phyloP scores from a whole-genome alignment of 2,329 filamentous ascomycete species.

The Fusarium ambrosium region DNA sequence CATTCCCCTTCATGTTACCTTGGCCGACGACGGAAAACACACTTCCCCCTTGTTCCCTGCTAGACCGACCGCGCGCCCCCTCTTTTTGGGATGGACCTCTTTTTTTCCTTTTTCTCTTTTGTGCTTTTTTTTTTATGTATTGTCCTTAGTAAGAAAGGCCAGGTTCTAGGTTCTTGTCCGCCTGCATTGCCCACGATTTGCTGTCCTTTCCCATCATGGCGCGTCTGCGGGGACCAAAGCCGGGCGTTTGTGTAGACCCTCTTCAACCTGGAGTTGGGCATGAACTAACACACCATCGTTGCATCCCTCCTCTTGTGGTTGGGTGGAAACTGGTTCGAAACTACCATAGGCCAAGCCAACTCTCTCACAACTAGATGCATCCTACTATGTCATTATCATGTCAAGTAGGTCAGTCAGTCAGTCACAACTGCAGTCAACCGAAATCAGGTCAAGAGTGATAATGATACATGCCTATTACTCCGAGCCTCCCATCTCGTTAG shows the following conservation, averaged over 20 bases:
- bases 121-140: not conserved
- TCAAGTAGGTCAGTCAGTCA: not conserved
- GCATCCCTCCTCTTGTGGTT: not conserved
- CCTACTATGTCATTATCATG: constrained; percentile 7
- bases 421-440: not conserved
- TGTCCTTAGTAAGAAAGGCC: not conserved
- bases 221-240: constrained; percentile 31
- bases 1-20: constrained; percentile 35
- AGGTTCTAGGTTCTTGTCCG: constrained; percentile 25
- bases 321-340: constrained; percentile 2
- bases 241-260: not conserved
- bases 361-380: not conserved
- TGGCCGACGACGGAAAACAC: constrained; percentile 21
- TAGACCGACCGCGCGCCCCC: constrained; percentile 2
- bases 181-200: constrained; percentile 29
- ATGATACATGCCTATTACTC: constrained; percentile 35
- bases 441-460: not conserved
- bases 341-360: not conserved
- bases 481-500: constrained; percentile 4
- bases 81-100: not conserved
- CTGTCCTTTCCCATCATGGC: constrained; percentile 32
- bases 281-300: constrained; percentile 39
- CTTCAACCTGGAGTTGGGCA: constrained; percentile 29
- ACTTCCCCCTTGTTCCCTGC: constrained; percentile 30
- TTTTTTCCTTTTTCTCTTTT: not conserved